Conservation (phyloP, 495 filamentous ascomycete species). For the Tuber aestivum region DNA sequence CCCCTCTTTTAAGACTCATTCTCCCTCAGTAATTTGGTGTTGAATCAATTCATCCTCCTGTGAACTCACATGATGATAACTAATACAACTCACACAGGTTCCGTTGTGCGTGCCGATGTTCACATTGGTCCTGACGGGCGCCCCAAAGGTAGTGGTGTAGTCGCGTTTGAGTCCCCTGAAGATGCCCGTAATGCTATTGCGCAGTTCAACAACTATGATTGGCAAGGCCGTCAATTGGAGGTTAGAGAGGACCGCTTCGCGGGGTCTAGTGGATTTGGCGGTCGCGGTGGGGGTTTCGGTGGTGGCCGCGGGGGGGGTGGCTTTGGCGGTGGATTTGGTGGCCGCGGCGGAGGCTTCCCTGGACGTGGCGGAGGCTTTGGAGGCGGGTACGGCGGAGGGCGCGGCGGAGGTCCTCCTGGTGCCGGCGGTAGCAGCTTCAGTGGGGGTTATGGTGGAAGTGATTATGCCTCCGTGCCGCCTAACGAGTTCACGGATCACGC, state of each 20-base stretch:
- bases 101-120: conserved; percentile 92
- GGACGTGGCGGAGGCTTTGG: conserved; percentile 48
- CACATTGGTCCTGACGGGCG: conserved; percentile 87
- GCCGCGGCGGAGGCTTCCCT: conserved; percentile 52
- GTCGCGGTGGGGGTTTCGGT: conserved; percentile 53
- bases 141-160: conserved; percentile 92
- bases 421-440: conserved; percentile 42
- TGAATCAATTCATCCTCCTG: conserved; percentile 33
- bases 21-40: conserved; percentile 8
- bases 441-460: conserved; percentile 43
- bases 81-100: conserved; percentile 51
- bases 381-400: conserved; percentile 50
- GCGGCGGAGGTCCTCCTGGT: conserved; percentile 46
- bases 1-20: conserved; percentile 51
- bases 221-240: conserved; percentile 89
- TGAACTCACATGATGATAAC: conserved; percentile 26
- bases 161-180: conserved; percentile 88
- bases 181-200: conserved; percentile 92
- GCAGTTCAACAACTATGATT: conserved; percentile 97
- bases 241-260: conserved; percentile 97
- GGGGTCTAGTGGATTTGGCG: conserved; percentile 52
- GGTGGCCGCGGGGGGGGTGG: conserved; percentile 53
- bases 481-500: conserved; percentile 96
- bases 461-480: conserved; percentile 57
- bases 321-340: conserved; percentile 53